phyloP scores from a whole-genome alignment of 1,284 basidiomycete species.

The Apiotrichum montevideense region DNA sequence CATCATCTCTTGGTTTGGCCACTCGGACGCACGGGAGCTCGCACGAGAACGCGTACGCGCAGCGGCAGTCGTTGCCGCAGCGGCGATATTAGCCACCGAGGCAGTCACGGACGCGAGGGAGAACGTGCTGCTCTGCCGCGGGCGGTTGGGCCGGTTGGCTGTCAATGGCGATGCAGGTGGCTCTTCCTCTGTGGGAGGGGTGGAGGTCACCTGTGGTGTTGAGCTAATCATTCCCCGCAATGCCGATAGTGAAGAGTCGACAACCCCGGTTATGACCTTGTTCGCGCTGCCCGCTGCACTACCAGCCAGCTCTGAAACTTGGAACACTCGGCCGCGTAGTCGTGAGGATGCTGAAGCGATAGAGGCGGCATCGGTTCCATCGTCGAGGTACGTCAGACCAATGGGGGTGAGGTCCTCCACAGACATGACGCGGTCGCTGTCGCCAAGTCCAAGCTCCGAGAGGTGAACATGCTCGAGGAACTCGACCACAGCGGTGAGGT shows the following conservation, averaged over 20 bases:
- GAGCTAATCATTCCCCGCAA: constrained; percentile 57
- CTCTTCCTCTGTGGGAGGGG: constrained; percentile 11
- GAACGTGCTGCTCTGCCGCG: constrained; percentile 67
- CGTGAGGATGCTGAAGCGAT: constrained; percentile 44
- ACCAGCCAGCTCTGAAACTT: constrained; percentile 59
- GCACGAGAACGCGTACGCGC: constrained; percentile 34
- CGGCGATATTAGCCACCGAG: constrained; percentile 54
- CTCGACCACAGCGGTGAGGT: constrained; percentile 86
- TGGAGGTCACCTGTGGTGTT: neutral
- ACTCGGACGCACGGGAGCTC: constrained; percentile 49
- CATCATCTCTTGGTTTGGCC: constrained; percentile 39
- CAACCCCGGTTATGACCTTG: constrained; percentile 74
- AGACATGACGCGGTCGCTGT: constrained; percentile 59
- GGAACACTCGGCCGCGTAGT: constrained; percentile 63
- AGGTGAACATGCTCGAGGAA: constrained; percentile 86
- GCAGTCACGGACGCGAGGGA: constrained; percentile 72
- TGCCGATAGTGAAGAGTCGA: constrained; percentile 75
- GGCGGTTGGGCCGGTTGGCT: constrained; percentile 26
- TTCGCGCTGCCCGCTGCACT: constrained; percentile 66
- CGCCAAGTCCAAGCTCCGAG: constrained; percentile 68
- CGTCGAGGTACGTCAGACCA: constrained; percentile 51
- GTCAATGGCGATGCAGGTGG: neutral
- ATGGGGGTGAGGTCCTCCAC: constrained; percentile 71
- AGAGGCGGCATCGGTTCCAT: constrained; percentile 37
- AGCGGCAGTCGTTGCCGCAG: constrained; percentile 34